Evolutionary conservation across 768 basidiomycete species (phyloP), one percentile per base, ranked within the genome.

Genomic region (Hemileccinum impolitum): DNA sequence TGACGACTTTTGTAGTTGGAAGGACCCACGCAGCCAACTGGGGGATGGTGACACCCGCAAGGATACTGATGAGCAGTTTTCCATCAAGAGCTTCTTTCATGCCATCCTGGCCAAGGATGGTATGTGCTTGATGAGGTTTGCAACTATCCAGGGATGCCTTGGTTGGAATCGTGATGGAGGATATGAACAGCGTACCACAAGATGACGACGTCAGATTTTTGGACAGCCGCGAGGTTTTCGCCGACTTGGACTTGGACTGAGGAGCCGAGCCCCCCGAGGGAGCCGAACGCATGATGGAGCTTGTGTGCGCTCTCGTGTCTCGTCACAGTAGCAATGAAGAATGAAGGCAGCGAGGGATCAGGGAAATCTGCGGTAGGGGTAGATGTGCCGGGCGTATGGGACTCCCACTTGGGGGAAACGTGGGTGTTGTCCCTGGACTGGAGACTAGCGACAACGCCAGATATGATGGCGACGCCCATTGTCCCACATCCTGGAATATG

Each of bases 381-480:
- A 26, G 81, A 72, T 26, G 85, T 90, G 25, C 89, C 85, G 1
- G 87, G 79, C 2, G 80, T 84, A 68, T 83, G 81, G 3, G 76
- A 79, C 65, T 83, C 82, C 83, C 84, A 85, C 63, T 85, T 83
- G 35, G 65, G 67, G 21, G 60, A 38, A 49, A 63, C 52, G 41
- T 46, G 50, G n/a, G 49, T 40, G 40, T 63, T 55, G 43, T 45
- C 70, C 62, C 52, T 77, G 62, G 77, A 62, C 42, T 92, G 79
- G 37, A 97, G 81, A 62, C 90, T 90, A 54, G 85, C 80, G 43
- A 96, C 74, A 36, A 97, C 88, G 39, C 96, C 96, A 19, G 95
- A 94, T 42, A 94, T 80, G 66, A 99, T 79, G 50, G 96, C 94
- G 59, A 97, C 72, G 49, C 96, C 96, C 96, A 99, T 98, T 11